phyloP scores from a whole-genome alignment of 805 yeast genomes.

The Candida patagonica region DNA sequence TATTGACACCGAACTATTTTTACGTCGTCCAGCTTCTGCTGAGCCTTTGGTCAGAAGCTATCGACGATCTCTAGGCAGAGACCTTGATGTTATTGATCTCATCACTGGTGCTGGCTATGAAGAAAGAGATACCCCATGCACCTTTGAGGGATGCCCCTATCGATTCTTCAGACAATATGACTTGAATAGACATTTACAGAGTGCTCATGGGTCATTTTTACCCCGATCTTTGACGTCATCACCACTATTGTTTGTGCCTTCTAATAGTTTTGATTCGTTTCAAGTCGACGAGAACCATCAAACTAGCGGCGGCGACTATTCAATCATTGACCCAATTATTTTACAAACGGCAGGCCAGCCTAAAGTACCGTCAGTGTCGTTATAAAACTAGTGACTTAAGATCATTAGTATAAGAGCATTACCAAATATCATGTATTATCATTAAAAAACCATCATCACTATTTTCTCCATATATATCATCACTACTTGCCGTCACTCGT shows the following conservation, averaged over 20 bases:
- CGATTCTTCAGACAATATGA: constrained; percentile 32
- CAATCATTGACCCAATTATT: constrained; percentile 8
- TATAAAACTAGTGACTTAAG: no score
- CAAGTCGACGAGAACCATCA: not conserved
- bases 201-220: no score
- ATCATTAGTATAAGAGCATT: not conserved
- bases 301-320: not conserved
- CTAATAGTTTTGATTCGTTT: not conserved
- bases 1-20: constrained; percentile 1
- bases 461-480: not conserved
- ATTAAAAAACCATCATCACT: constrained; percentile 1
- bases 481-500: not conserved
- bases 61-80: not conserved
- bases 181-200: constrained; percentile 27
- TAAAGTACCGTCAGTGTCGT: no score
- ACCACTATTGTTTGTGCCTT: no score
- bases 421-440: no score
- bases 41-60: not conserved
- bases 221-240: no score
- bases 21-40: not conserved
- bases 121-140: constrained; percentile 25
- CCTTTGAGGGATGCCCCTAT: constrained; percentile 24
- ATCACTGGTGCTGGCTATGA: constrained; percentile 31
- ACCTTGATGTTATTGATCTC: constrained; percentile 22
- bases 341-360: no score